A percentile compares a stretch with the other conserved stretches of the same genome.
Evolutionary conservation across 2,329 filamentous ascomycete species (phyloP).

Genomic region (Dryadomyces sulphureus): DNA sequence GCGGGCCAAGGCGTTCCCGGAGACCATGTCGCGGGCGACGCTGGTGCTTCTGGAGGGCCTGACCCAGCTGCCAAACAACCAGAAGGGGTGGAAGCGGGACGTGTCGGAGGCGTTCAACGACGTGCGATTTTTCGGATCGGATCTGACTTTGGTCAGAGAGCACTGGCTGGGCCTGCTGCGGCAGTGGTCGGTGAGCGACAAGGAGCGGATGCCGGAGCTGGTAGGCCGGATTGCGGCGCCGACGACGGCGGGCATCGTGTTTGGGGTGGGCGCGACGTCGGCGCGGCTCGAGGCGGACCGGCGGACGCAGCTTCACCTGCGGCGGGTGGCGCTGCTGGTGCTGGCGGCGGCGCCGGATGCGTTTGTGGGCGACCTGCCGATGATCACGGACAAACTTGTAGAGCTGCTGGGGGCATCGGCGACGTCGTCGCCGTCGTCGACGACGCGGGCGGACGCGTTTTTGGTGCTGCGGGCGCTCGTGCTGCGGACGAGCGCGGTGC

Average conservation of each 20-base stretch:
- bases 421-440: constrained; percentile 82
- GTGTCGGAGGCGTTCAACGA: constrained; percentile 87
- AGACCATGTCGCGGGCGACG: constrained; percentile 60
- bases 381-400: constrained; percentile 67
- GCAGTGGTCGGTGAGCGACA: constrained; percentile 76
- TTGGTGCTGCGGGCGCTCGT: constrained; percentile 73
- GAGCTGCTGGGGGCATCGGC: constrained; percentile 74
- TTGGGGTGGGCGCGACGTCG: constrained; percentile 91
- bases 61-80: constrained; percentile 59
- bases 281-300: constrained; percentile 90
- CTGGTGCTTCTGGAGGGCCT: constrained; percentile 65
- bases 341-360: constrained; percentile 64
- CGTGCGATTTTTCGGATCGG: constrained; percentile 63
- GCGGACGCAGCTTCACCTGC: constrained; percentile 78
- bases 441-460: constrained; percentile 77
- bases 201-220: constrained; percentile 73
- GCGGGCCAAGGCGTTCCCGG: constrained; percentile 73
- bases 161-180: constrained; percentile 74
- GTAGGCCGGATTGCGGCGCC: constrained; percentile 67
- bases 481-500: constrained; percentile 62
- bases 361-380: constrained; percentile 61
- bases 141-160: constrained; percentile 47
- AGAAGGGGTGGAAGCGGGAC: constrained; percentile 89
- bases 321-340: constrained; percentile 65
- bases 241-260: constrained; percentile 89